A percentile compares a stretch with the other conserved stretches of the same genome.
These are phyloP conservation scores for Chrysochromulina parva DNA, from an alignment of 78 protist species.

Conservation along the genomic window DNA sequence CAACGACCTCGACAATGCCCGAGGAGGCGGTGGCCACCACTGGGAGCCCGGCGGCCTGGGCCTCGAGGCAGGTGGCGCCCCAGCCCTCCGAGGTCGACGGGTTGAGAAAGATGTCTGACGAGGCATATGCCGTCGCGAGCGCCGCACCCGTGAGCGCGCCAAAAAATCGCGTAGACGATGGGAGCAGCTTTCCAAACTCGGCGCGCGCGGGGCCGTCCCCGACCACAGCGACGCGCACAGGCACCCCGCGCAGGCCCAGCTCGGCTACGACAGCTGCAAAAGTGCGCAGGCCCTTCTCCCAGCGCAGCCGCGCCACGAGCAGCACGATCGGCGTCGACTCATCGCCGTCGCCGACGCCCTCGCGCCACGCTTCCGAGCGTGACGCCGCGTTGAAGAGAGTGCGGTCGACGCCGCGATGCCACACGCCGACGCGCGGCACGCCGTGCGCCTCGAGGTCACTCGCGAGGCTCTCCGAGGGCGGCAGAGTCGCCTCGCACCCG, in stretches of 20 bases:
- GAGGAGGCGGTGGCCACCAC: conserved; percentile 12
- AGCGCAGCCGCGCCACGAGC: conserved; percentile 21
- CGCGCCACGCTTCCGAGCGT: neutral
- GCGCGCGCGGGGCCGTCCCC: conserved; percentile 35
- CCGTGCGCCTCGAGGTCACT: conserved; percentile 13
- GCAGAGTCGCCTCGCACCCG: conserved; percentile 2
- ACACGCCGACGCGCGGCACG: neutral
- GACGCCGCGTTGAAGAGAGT: neutral
- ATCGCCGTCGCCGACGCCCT: neutral
- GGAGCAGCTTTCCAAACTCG: conserved; percentile 5
- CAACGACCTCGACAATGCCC: conserved; percentile 21
- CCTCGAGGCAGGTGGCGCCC: conserved; percentile 5
- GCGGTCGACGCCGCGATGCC: conserved; percentile 41
- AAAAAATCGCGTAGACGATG: neutral
- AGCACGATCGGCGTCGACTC: neutral
- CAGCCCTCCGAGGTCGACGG: conserved; percentile 13
- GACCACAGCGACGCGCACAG: neutral
- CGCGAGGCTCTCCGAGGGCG: conserved; percentile 7
- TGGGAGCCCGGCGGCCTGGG: conserved; percentile 44
- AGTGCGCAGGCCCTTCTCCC: conserved; percentile 22
- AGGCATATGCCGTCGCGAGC: conserved; percentile 24
- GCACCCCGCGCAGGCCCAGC: neutral
- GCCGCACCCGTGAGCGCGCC: neutral
- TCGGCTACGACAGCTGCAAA: neutral
- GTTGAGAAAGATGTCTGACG: conserved; percentile 10